Base-by-base conservation (phyloP, 2,329 filamentous ascomycete species). In the Dendrostoma leiphaemia region DNA sequence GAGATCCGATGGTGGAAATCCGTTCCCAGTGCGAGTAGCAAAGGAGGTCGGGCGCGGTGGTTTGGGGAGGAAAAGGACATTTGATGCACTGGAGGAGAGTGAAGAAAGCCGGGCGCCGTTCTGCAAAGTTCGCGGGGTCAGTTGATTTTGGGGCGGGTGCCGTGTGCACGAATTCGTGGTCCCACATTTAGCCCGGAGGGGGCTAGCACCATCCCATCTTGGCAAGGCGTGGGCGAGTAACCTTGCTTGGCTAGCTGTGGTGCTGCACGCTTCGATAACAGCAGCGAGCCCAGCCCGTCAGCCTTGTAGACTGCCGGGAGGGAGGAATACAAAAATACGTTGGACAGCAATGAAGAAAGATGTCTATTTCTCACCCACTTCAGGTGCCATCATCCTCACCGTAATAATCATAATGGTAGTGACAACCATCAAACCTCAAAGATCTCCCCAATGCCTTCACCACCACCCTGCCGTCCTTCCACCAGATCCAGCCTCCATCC, bases 401-500 rank as follows among this genome's bases (percentile, higher is more conserved):
- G n/a, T n/a, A n/a, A n/a, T n/a, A n/a, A n/a, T n/a, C n/a, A n/a
- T n/a, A n/a, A n/a, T n/a, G n/a, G n/a, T n/a, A n/a, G n/a, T n/a
- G n/a, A n/a, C 26, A 31, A n/a, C 23, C 10, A n/a, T 62, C 66
- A 88, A 49, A 86, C 73, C 62, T 86, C 84, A 65, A 87, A 87
- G 24, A 87, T 82, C 65, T 85, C 81, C 1, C 84, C 83, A 19
- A 82, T 73, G 0, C 83, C 83, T 60, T 84, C 80, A 1, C 79
- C 79, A 4, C 80, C 81, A 2, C 81, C 80, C 57, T 76, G 72
- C 58, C 82, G 72, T 44, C 73, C 76, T 65, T 87, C 84, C 6
- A 86, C 83, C 62, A 87, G 72, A 64, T 87, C 84, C 63, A 87
- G 69, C 68, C 83, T 76, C 83, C 83, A 87, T 7, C 84, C 83